Conservation (phyloP, 768 basidiomycete species). For the Psilocybe azurescens region DNA sequence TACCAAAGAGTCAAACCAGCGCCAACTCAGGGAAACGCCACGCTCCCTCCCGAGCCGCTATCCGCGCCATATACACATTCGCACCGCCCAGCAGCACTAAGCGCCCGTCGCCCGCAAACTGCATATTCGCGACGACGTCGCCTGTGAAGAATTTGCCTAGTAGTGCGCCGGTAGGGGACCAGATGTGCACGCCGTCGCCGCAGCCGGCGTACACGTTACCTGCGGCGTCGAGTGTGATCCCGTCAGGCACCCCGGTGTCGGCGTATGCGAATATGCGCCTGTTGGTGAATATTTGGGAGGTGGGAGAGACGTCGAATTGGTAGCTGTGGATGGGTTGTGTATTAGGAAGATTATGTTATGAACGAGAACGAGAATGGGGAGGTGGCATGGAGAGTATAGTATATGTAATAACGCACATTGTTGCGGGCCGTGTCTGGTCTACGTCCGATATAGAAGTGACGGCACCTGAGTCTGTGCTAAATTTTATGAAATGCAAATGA, state of each 20-base stretch:
- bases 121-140: slow-evolving; percentile 1
- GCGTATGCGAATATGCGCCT: slow-evolving; percentile 68
- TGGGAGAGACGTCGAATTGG: slow-evolving; percentile 67
- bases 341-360: background rate
- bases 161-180: background rate
- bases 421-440: slow-evolving; percentile 65
- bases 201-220: slow-evolving; percentile 44
- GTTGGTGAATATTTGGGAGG: slow-evolving; percentile 54
- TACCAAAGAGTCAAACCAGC: no score
- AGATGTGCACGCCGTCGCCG: background rate
- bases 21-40: slow-evolving; percentile 21
- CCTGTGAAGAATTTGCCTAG: slow-evolving; percentile 10
- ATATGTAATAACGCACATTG: slow-evolving; percentile 53
- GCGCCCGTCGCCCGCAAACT: slow-evolving; percentile 11
- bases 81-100: slow-evolving; percentile 1
- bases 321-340: slow-evolving; percentile 46
- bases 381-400: no score
- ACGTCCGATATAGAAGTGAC: slow-evolving; percentile 40
- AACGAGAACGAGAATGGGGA: background rate
- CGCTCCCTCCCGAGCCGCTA: background rate
- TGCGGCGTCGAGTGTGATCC: slow-evolving; percentile 63
- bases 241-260: slow-evolving; percentile 70
- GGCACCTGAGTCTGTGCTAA: slow-evolving; percentile 58
- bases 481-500: background rate
- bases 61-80: slow-evolving; percentile 6